phyloP scores from a whole-genome alignment of 139 green algal genomes.

The Spirogloea muscicola region DNA sequence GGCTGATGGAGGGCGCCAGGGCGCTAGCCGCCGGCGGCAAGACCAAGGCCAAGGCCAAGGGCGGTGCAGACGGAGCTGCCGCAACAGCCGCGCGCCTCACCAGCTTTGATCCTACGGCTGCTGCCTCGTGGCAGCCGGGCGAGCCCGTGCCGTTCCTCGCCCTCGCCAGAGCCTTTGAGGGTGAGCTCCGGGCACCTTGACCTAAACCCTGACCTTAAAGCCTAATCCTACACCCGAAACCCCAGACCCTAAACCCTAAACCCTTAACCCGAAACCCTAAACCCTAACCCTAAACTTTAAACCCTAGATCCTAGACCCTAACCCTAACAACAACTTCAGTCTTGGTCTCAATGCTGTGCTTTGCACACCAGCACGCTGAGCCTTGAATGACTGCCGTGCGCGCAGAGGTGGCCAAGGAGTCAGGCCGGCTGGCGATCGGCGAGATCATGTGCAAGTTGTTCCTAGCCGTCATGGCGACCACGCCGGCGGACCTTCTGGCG shows the following conservation, averaged over 20 bases:
- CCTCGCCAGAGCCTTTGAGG: slow-evolving; percentile 30
- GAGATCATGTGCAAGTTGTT: slow-evolving; percentile 70
- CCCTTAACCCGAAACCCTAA: neutral
- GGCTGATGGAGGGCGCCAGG: too few relatives aligned
- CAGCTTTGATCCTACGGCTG: neutral
- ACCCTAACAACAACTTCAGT: neutral
- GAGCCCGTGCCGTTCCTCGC: slow-evolving; percentile 43
- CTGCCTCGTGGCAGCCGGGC: slow-evolving; percentile 39
- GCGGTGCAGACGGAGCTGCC: too few relatives aligned
- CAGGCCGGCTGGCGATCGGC: slow-evolving; percentile 56
- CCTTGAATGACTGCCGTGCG: neutral
- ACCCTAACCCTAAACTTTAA: neutral
- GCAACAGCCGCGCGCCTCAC: too few relatives aligned
- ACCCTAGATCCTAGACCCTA: neutral
- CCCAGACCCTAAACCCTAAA: neutral
- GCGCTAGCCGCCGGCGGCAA: too few relatives aligned
- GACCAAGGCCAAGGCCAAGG: too few relatives aligned
- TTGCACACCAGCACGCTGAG: neutral
- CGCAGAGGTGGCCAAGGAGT: slow-evolving; percentile 20
- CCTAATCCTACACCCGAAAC: neutral
- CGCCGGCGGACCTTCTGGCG: slow-evolving; percentile 76
- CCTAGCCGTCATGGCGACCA: slow-evolving; percentile 70
- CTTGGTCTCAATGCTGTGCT: neutral
- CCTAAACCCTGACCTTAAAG: too few relatives aligned
- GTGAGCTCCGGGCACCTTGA: too few relatives aligned